Percentiles rank a stretch among this genome's conserved stretches.
Evolutionary conservation across 2,329 filamentous ascomycete species (phyloP).

Genomic region (Fusarium cicatricum): DNA sequence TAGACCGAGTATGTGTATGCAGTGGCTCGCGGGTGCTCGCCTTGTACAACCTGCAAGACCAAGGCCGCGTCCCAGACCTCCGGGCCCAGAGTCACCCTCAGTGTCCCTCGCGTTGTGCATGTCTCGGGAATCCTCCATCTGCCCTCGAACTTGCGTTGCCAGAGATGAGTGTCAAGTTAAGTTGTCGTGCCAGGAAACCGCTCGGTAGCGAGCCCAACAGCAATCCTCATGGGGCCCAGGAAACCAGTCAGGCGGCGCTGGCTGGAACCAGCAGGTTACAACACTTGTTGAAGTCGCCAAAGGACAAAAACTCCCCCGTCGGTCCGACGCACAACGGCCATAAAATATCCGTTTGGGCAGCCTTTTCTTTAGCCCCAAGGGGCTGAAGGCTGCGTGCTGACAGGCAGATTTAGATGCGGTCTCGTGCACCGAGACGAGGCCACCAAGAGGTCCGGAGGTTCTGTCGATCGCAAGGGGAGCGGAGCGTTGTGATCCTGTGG

Average conservation of each 20-base stretch:
- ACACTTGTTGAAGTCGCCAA: background rate
- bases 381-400: conserved; percentile 3
- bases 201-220: background rate
- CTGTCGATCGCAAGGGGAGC: conserved; percentile 25
- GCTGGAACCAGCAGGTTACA: background rate
- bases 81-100: conserved; percentile 28
- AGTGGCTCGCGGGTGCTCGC: conserved; percentile 19
- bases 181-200: conserved; percentile 2
- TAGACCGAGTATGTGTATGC: conserved; percentile 19
- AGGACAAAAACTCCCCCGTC: conserved; percentile 9
- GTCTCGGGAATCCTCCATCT: conserved; percentile 29
- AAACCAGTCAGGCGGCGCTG: background rate
- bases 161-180: conserved; percentile 6
- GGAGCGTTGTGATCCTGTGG: conserved; percentile 19
- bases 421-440: conserved; percentile 27
- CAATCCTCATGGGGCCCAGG: background rate
- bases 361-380: conserved; percentile 7
- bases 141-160: conserved; percentile 25
- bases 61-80: conserved; percentile 38
- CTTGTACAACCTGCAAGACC: conserved; percentile 34
- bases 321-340: conserved; percentile 7
- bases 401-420: conserved; percentile 22
- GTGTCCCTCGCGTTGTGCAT: conserved; percentile 29
- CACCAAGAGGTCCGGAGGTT: conserved; percentile 26
- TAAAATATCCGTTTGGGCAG: conserved; percentile 31